phyloP scores from a whole-genome alignment of 2,329 filamentous ascomycete genomes.

The Ophiostoma sp. region DNA sequence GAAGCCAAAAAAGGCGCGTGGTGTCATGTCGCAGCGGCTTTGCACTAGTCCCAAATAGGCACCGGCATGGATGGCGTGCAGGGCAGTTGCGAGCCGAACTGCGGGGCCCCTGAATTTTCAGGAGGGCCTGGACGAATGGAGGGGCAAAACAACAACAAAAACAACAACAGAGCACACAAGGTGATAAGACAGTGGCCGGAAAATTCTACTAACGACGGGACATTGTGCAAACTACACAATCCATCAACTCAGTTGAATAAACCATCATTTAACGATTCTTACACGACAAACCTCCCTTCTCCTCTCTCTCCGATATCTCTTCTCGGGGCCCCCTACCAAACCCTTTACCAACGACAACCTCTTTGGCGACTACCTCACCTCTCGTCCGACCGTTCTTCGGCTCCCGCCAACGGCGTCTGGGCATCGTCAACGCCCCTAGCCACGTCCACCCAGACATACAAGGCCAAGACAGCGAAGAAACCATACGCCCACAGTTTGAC shows the following conservation, averaged over 20 bases:
- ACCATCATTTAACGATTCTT: background rate
- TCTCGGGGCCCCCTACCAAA: too few relatives aligned
- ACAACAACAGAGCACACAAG: background rate
- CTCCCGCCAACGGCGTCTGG: background rate
- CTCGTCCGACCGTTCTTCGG: background rate
- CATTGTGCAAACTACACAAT: background rate
- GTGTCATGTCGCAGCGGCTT: background rate
- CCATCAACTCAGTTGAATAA: too few relatives aligned
- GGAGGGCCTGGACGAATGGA: background rate
- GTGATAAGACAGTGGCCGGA: too few relatives aligned
- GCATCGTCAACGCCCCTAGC: background rate
- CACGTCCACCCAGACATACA: constrained; percentile 21
- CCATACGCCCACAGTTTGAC: constrained; percentile 21
- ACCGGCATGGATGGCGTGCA: background rate
- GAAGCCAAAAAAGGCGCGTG: constrained; percentile 3
- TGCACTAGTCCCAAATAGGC: constrained; percentile 7
- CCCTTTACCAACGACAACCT: too few relatives aligned
- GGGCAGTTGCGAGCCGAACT: background rate
- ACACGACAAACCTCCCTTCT: background rate
- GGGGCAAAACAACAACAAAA: background rate
- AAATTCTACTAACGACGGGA: background rate
- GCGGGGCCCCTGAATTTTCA: background rate
- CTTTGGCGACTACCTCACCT: too few relatives aligned
- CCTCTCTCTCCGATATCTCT: background rate
- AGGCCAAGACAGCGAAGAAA: constrained; percentile 11